phyloP scores from a whole-genome alignment of 371 early-diverging fungal species.

The Mortierella sp. region DNA sequence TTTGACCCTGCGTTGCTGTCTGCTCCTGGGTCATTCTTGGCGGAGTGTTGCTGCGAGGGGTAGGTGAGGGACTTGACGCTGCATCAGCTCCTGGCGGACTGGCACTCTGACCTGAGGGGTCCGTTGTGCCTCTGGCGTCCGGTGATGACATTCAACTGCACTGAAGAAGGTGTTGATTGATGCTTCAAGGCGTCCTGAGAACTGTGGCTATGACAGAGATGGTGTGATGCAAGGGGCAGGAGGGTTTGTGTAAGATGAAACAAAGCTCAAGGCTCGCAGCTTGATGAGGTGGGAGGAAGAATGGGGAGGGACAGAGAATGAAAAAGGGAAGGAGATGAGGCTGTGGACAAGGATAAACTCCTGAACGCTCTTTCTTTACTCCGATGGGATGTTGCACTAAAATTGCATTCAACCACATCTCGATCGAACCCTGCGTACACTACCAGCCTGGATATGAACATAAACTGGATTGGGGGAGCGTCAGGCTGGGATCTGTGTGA shows the following conservation, averaged over 20 bases:
- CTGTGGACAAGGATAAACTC: too few species aligned
- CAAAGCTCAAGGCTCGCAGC: too few species aligned
- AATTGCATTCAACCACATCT: too few species aligned
- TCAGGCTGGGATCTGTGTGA: too few species aligned
- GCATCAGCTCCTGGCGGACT: conserved; percentile 2
- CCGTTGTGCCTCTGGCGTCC: conserved; percentile 7
- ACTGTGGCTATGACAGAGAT: background rate
- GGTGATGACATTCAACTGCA: conserved; percentile 9
- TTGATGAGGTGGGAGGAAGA: conserved; percentile 3
- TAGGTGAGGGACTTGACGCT: background rate
- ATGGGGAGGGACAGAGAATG: background rate
- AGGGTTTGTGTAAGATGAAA: conserved; percentile 3
- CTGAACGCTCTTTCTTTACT: too few species aligned
- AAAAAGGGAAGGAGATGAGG: background rate
- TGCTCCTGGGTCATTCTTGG: background rate
- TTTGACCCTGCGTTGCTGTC: background rate
- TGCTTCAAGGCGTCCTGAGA: background rate
- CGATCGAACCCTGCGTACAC: too few species aligned
- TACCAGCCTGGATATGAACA: too few species aligned
- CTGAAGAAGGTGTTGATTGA: background rate
- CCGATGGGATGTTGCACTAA: too few species aligned
- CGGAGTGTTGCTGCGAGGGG: background rate
- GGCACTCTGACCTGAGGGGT: conserved; percentile 2
- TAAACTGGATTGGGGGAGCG: too few species aligned
- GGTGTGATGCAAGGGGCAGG: conserved; percentile 8